Base-by-base conservation (phyloP, 257 asterid species). In the Gynochthodes officinalis region DNA sequence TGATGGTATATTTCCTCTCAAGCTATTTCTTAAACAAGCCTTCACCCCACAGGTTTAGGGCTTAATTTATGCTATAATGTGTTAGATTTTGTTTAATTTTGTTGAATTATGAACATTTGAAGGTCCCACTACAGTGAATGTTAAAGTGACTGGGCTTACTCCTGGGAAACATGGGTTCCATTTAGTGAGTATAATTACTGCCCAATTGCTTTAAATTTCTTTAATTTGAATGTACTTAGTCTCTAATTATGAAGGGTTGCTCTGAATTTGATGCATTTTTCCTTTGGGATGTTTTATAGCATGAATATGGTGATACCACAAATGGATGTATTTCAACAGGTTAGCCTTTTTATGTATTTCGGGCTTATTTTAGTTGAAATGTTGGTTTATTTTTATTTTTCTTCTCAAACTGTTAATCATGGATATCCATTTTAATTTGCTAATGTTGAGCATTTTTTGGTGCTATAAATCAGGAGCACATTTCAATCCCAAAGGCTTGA, bases 241-340 rank as follows among this genome's bases (percentile, higher is more conserved):
- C 16, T 40, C 46, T 63, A 66, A 33, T 44, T 77, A 1, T 28
- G 59, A 64, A 69, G 44, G 35, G 19, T 14, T 6, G 32, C 57
- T 69, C 71, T 78, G 13, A 80, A 63, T 37, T 48, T 59, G 46
- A 35, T 53, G 5, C 44, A 43, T 82, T 75, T 37, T 64, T 12
- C 32, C 39, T 6, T 72, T 60, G 52, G 65, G 49, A 4, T 62
- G 58, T 66, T 68, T 78, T 78, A 81, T 80, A 94, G 99, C 99
- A 94, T 64, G 95, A 94, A 80, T 91, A n/a, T 66, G 99, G 99
- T 71, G 99, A 94, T 86, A 91, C 99, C 49, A 89, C 99, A 48
- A 94, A 94, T 80, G 97, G 99, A 61, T 94, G 99, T 63, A 91
- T 91, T 12, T 94, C 99, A 55, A 94, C 99, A 89, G 99, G 99